A percentile compares a stretch with the other conserved stretches of the same genome.
phyloP scores from a whole-genome alignment of 805 yeast species.

The Candida silvicultrix region DNA sequence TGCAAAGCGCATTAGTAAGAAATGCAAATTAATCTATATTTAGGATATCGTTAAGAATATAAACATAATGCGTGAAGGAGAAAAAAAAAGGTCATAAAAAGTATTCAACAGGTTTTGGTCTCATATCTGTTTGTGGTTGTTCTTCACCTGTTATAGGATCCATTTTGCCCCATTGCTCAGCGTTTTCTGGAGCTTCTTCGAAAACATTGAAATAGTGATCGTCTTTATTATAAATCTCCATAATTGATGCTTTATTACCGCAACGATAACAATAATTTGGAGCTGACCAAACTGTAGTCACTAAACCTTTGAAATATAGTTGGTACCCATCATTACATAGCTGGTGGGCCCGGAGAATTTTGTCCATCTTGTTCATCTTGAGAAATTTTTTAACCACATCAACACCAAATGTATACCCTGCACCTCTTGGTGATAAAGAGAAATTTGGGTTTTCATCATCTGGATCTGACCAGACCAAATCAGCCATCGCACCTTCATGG shows the following conservation, averaged over 20 bases:
- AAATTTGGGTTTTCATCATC: slow-evolving; percentile 76
- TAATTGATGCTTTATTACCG: slow-evolving; percentile 96
- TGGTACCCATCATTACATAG: slow-evolving; percentile 95
- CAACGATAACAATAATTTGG: slow-evolving; percentile 97
- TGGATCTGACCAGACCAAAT: slow-evolving; percentile 97
- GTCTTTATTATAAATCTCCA: slow-evolving; percentile 71
- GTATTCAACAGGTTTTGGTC: slow-evolving; percentile 42
- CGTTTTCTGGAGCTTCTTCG: slow-evolving; percentile 95
- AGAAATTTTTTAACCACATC: slow-evolving; percentile 87
- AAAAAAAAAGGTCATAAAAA: slow-evolving; percentile 28
- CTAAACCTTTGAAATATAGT: slow-evolving; percentile 81
- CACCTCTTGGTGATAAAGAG: slow-evolving; percentile 90
- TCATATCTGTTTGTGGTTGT: slow-evolving; percentile 6
- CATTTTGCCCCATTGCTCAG: slow-evolving; percentile 32
- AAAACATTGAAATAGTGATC: slow-evolving; percentile 81
- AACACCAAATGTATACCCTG: slow-evolving; percentile 93
- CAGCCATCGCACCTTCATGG: slow-evolving; percentile 99
- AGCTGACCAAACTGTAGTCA: slow-evolving; percentile 97
- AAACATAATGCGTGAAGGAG: background rate
- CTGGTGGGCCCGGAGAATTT: slow-evolving; percentile 91
- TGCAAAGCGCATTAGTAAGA: no score
- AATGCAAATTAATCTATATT: background rate
- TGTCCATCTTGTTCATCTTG: slow-evolving; percentile 67
- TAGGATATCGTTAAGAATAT: background rate
- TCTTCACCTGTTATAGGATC: slow-evolving; percentile 12